phyloP scores from a whole-genome alignment of 2,329 filamentous ascomycete species.

The Parafenestella ontariensis region DNA sequence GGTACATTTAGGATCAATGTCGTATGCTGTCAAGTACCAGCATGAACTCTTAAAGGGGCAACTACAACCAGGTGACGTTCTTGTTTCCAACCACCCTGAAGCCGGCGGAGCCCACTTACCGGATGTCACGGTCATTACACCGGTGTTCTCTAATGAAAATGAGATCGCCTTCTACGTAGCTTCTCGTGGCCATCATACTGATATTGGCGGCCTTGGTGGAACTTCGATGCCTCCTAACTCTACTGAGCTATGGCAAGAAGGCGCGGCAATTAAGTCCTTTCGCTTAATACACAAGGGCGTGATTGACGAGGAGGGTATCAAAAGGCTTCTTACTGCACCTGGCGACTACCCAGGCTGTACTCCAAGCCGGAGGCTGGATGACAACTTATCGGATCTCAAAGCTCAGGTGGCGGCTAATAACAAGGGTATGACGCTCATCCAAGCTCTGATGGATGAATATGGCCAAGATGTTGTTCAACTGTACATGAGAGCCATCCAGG shows the following conservation, averaged over 20 bases:
- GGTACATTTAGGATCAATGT: slow-evolving; percentile 54
- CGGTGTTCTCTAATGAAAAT: slow-evolving; percentile 46
- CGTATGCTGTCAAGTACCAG: slow-evolving; percentile 51
- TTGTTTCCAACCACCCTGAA: slow-evolving; percentile 52
- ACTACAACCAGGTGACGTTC: slow-evolving; percentile 48
- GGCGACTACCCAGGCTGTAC: slow-evolving; percentile 49
- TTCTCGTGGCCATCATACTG: slow-evolving; percentile 47
- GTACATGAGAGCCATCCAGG: slow-evolving; percentile 51
- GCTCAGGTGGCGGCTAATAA: slow-evolving; percentile 42
- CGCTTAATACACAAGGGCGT: slow-evolving; percentile 24
- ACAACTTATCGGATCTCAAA: slow-evolving; percentile 43
- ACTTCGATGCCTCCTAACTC: slow-evolving; percentile 53
- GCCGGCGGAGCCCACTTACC: slow-evolving; percentile 53
- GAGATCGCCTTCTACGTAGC: slow-evolving; percentile 31
- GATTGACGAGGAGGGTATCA: slow-evolving; percentile 46
- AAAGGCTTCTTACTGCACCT: slow-evolving; percentile 22
- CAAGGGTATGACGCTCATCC: slow-evolving; percentile 45
- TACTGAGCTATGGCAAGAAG: slow-evolving; percentile 55
- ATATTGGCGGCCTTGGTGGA: slow-evolving; percentile 56
- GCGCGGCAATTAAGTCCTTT: slow-evolving; percentile 31
- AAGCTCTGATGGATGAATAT: slow-evolving; percentile 44
- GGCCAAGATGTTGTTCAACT: slow-evolving; percentile 42
- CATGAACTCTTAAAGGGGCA: slow-evolving; percentile 43
- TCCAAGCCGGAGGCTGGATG: slow-evolving; percentile 40
- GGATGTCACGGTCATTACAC: slow-evolving; percentile 53